Evolutionary conservation across 1,284 basidiomycete genomes (phyloP).

Genomic region (Kwoniella shivajii): DNA sequence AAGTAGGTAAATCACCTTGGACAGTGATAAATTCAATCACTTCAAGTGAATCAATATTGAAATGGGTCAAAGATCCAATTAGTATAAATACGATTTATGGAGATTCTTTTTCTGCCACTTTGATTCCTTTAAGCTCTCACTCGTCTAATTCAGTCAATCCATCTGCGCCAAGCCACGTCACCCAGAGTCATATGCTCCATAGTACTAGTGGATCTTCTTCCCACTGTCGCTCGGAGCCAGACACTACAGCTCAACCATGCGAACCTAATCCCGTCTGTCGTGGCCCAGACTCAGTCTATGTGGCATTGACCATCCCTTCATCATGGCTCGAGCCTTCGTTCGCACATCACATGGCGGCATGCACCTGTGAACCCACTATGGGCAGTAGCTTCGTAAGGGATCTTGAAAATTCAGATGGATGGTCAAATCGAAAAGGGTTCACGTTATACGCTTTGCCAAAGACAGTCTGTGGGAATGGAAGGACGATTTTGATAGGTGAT

Average conservation of each 20-base stretch:
- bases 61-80: slow-evolving; percentile 16
- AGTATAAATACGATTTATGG: slow-evolving; percentile 24
- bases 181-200: neutral
- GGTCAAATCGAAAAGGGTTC: slow-evolving; percentile 3
- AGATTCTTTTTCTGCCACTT: slow-evolving; percentile 19
- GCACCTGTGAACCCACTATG: neutral
- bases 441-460: slow-evolving; percentile 11
- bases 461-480: slow-evolving; percentile 17
- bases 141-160: neutral
- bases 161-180: neutral
- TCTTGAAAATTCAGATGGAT: slow-evolving; percentile 14
- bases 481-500: slow-evolving; percentile 27
- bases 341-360: neutral
- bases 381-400: slow-evolving; percentile 7
- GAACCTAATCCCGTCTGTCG: neutral
- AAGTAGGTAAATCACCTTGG: slow-evolving; percentile 2
- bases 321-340: slow-evolving; percentile 4
- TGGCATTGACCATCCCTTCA: slow-evolving; percentile 24
- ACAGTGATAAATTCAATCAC: slow-evolving; percentile 22
- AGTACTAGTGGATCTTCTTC: neutral
- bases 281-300: slow-evolving; percentile 1
- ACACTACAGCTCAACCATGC: neutral
- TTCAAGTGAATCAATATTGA: neutral
- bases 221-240: neutral
- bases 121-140: slow-evolving; percentile 6